These are phyloP conservation scores for Aureobasidium sp. DNA, from an alignment of 2,329 filamentous ascomycete genomes.

Conservation along the genomic window DNA sequence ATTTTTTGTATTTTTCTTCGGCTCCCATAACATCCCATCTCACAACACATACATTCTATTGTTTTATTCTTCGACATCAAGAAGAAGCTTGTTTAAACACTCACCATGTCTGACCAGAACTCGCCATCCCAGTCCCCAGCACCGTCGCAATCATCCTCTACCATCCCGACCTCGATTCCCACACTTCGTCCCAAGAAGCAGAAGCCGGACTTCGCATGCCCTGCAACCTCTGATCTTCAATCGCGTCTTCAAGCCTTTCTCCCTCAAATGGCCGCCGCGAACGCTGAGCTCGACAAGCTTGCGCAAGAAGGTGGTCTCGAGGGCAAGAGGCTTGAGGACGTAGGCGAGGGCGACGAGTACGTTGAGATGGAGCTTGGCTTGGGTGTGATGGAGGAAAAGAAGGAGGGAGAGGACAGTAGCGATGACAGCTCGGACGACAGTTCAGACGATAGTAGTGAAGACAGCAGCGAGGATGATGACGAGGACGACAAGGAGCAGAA, in stretches of 20 bases:
- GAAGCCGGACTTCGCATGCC: not conserved
- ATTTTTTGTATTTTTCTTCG: not conserved
- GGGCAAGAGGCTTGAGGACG: constrained; percentile 24
- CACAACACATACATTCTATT: not conserved
- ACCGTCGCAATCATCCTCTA: not conserved
- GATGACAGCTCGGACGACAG: constrained; percentile 11
- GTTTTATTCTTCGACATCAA: too few relatives aligned
- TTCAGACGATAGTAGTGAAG: constrained; percentile 14
- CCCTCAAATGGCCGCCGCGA: constrained; percentile 25
- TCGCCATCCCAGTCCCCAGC: not conserved
- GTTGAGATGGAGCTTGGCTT: constrained; percentile 30
- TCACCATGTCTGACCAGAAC: not conserved
- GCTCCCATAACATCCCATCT: not conserved
- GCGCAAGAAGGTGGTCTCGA: constrained; percentile 16
- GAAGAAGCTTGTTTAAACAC: not conserved
- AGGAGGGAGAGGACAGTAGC: constrained; percentile 11
- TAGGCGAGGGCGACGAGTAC: constrained; percentile 24
- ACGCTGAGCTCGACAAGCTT: constrained; percentile 20
- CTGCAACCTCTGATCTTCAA: constrained; percentile 17
- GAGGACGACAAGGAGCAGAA: constrained; percentile 11
- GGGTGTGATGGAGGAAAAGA: constrained; percentile 26
- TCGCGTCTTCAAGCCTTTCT: constrained; percentile 23
- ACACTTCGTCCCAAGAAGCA: constrained; percentile 7
- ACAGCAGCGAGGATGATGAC: constrained; percentile 8
- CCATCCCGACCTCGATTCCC: not conserved